Conservation (phyloP, 1,139 yeast genomes). For the Eremothecium cymbalariae region DNA sequence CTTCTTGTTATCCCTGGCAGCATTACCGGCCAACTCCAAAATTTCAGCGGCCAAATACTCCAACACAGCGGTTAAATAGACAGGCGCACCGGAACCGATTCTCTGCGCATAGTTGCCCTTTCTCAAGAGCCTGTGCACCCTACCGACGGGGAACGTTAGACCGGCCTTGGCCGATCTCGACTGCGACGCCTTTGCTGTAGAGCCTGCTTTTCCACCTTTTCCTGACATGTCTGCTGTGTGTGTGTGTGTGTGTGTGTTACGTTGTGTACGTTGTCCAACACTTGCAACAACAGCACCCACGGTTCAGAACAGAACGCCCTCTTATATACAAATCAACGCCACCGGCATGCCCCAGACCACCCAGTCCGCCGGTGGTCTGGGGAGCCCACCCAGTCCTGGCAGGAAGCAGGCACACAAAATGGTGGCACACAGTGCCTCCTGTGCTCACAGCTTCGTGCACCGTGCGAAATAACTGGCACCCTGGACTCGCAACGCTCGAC, state of each 20-base stretch:
- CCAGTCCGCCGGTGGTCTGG: too few species aligned
- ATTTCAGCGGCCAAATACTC: slow-evolving; percentile 97
- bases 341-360: too few species aligned
- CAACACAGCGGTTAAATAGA: slow-evolving; percentile 89
- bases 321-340: slow-evolving; percentile 1
- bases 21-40: slow-evolving; percentile 97
- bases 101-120: slow-evolving; percentile 99
- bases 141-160: slow-evolving; percentile 98
- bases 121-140: slow-evolving; percentile 95
- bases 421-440: slow-evolving; percentile 1
- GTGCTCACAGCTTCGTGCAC: slow-evolving; percentile 18
- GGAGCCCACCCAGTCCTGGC: too few species aligned
- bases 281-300: slow-evolving; percentile 1
- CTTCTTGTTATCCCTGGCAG: slow-evolving; percentile 97
- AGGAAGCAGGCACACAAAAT: too few species aligned
- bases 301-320: too few species aligned
- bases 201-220: slow-evolving; percentile 95
- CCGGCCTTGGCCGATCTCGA: slow-evolving; percentile 98
- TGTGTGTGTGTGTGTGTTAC: slow-evolving; percentile 12
- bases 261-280: neutral
- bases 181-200: slow-evolving; percentile 88
- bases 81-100: slow-evolving; percentile 98
- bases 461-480: slow-evolving; percentile 28
- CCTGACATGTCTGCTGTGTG: slow-evolving; percentile 66
- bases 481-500: slow-evolving; percentile 15